A percentile compares a stretch with the other conserved stretches of the same genome.
Conservation (phyloP, 208 protist genomes). For the Acanthamoeba triangularis region DNA sequence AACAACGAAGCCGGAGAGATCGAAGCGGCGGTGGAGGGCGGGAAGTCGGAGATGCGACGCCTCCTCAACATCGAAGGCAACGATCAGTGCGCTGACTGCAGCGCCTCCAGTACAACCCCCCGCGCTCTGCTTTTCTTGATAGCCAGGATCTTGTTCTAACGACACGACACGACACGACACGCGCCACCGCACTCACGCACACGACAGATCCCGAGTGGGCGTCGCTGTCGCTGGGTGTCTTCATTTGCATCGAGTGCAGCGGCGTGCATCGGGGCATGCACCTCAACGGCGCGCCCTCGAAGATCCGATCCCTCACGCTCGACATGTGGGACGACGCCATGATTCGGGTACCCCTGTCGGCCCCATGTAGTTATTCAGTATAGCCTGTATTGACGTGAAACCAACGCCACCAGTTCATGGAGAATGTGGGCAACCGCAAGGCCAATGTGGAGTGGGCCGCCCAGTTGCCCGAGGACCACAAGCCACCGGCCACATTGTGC, state of each 20-base stretch:
- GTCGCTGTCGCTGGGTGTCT: constrained; percentile 87
- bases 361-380: too few relatives aligned
- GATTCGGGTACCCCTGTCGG: constrained; percentile 40
- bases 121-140: not conserved
- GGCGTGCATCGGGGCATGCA: constrained; percentile 88
- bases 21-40: not conserved
- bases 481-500: constrained; percentile 23
- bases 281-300: constrained; percentile 76
- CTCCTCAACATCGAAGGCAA: constrained; percentile 45
- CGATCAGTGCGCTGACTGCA: constrained; percentile 81
- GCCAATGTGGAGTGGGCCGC: constrained; percentile 79
- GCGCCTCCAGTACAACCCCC: not conserved
- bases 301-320: constrained; percentile 86
- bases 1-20: not conserved
- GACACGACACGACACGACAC: too few relatives aligned
- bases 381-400: too few relatives aligned
- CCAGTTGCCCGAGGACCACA: constrained; percentile 32
- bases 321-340: constrained; percentile 80
- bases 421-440: constrained; percentile 77
- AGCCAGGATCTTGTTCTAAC: constrained; percentile 7
- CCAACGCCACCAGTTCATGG: too few relatives aligned
- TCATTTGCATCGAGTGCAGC: constrained; percentile 89
- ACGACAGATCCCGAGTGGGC: constrained; percentile 83
- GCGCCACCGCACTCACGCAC: too few relatives aligned
- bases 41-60: not conserved